Conservation (phyloP, 2,329 filamentous ascomycete species). For the Colletotrichum sp. region DNA sequence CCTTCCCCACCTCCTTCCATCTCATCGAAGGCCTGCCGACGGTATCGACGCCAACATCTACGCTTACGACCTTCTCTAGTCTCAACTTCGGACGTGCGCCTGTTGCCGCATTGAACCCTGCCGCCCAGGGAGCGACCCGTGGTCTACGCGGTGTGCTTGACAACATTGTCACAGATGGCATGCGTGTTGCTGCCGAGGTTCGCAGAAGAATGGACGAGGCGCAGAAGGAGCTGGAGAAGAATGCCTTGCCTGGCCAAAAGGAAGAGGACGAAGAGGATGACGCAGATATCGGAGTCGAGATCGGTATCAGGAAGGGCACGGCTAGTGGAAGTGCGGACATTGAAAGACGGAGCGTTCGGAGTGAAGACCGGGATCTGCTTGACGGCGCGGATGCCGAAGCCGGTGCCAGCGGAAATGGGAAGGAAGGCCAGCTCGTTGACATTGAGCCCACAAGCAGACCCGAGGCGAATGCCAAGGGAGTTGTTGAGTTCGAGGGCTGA, state of each 20-base stretch:
- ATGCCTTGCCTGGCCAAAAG: constrained; percentile 67
- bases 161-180: constrained; percentile 96
- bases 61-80: constrained; percentile 86
- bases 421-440: constrained; percentile 39
- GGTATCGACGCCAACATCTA: constrained; percentile 49
- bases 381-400: constrained; percentile 78
- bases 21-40: constrained; percentile 69
- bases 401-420: constrained; percentile 44
- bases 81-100: constrained; percentile 61
- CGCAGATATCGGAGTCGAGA: constrained; percentile 53
- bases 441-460: constrained; percentile 31
- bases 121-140: constrained; percentile 65
- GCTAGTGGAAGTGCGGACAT: constrained; percentile 55
- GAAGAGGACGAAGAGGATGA: constrained; percentile 76
- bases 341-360: constrained; percentile 68
- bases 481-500: constrained; percentile 49
- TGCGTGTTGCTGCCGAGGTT: constrained; percentile 94
- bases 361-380: constrained; percentile 72
- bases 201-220: constrained; percentile 93
- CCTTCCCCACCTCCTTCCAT: constrained; percentile 91
- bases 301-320: constrained; percentile 41
- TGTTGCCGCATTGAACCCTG: constrained; percentile 41
- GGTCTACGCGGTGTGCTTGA: constrained; percentile 92
- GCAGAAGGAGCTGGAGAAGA: constrained; percentile 87
- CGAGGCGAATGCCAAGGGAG: constrained; percentile 35